Conservation (phyloP, 208 protist genomes). For the Angomonas ambiguus region DNA sequence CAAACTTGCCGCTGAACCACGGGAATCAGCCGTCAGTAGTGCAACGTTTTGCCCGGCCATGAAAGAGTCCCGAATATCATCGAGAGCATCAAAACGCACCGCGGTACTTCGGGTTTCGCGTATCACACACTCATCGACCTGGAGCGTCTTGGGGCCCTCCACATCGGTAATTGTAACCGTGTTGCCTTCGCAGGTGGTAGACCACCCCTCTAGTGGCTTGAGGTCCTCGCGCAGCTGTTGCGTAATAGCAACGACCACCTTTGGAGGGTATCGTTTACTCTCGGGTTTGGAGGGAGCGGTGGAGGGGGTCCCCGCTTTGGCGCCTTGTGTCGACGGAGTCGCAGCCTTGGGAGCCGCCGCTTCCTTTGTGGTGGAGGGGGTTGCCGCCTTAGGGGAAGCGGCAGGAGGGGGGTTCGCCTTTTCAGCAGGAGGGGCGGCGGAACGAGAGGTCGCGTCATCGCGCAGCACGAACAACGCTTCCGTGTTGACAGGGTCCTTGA, state of each 20-base stretch:
- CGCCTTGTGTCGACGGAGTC: conserved; percentile 8
- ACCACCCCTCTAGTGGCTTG: conserved; percentile 38
- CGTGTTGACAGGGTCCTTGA: conserved; percentile 27
- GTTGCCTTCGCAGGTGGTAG: conserved; percentile 13
- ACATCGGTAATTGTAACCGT: conserved; percentile 35
- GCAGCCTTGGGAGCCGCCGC: neutral
- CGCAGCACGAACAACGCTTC: conserved; percentile 14
- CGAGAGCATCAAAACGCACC: conserved; percentile 30
- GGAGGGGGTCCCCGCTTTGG: neutral
- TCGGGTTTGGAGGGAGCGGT: neutral
- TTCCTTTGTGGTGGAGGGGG: too few relatives aligned
- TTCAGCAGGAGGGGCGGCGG: neutral
- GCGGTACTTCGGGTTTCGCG: conserved; percentile 23
- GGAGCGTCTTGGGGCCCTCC: conserved; percentile 30
- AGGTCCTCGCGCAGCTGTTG: conserved; percentile 24
- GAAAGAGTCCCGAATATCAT: conserved; percentile 34
- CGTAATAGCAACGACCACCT: conserved; percentile 40
- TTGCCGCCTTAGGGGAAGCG: neutral
- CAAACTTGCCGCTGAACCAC: conserved; percentile 35
- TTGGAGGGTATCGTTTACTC: neutral
- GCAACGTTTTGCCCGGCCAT: conserved; percentile 46
- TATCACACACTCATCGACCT: conserved; percentile 37
- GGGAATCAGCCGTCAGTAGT: conserved; percentile 39
- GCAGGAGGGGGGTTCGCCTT: neutral
- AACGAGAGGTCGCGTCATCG: neutral